Base-by-base conservation (phyloP, 768 basidiomycete species). In the Hebeloma cylindrosporum region DNA sequence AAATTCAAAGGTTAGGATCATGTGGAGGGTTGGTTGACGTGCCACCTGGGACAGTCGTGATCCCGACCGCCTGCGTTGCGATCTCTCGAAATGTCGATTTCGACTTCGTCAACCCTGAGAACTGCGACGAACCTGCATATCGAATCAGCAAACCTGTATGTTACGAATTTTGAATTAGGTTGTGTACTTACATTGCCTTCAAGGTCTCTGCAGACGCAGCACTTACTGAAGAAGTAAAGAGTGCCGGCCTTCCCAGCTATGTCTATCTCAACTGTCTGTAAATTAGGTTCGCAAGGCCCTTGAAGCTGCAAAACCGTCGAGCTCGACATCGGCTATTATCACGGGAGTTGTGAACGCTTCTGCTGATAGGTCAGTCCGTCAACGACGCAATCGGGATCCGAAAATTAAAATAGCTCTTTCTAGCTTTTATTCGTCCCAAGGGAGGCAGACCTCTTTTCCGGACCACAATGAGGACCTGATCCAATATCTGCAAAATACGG, bases 401-500 rank as follows among this genome's bases (percentile, higher is more conserved):
- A 30, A 38, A 50, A 37, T 27, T 30, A 18, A 17, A 40, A 22
- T 35, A 46, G 32, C 25, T 27, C 41, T 51, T 47, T 50, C 14
- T 51, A 90, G 88, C 60, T 90, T 90, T 67, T 91, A 91, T 68
- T 88, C 88, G 37, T 89, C 88, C 9, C 89, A 91, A 67, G 89
- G 89, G 33, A 76, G 89, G 51, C 80, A 82, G 54, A 90, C 88
- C 2, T 85, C 85, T 4, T 91, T 91, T 58, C 79, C 79, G 26
- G 88, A 91, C 64, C 70, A 78, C 58, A 92, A 91, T 60, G 68
- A 69, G 23, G 65, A 71, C 55, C 74, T 91, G 43, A 78, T 90
- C 40, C 71, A 78, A 37, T 63, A 73, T 29, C 63, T 91, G 33
- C 69, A 74, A 54, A 57, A 62, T 22, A 63, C 69, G n/a, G 68